These are phyloP conservation scores for Polyporus tsugae DNA, from an alignment of 1,284 basidiomycete species.

Conservation along the genomic window DNA sequence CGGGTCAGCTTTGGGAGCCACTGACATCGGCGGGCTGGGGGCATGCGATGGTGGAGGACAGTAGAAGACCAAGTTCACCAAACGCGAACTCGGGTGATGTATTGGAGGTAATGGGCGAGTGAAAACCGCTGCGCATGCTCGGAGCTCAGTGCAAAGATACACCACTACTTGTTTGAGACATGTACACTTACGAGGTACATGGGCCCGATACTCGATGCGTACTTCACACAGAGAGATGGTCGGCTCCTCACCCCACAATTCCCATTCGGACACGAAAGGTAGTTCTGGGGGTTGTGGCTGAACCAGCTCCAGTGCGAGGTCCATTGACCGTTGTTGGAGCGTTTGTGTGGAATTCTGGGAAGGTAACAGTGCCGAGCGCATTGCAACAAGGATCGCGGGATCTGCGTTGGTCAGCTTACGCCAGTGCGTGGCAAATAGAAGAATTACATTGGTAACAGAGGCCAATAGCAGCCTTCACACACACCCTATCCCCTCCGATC, in stretches of 20 bases:
- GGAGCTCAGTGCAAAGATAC: slow-evolving; percentile 18
- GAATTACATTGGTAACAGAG: slow-evolving; percentile 66
- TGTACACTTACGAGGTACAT: slow-evolving; percentile 26
- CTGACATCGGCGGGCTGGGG: slow-evolving; percentile 33
- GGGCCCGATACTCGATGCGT: slow-evolving; percentile 53
- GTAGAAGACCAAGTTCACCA: slow-evolving; percentile 58
- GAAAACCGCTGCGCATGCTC: slow-evolving; percentile 45
- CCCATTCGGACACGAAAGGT: slow-evolving; percentile 57
- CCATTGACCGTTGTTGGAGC: slow-evolving; percentile 52
- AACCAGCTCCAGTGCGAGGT: slow-evolving; percentile 52
- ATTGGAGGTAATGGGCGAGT: slow-evolving; percentile 57
- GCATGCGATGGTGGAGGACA: slow-evolving; percentile 44
- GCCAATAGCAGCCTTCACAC: slow-evolving; percentile 69
- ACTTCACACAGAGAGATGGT: slow-evolving; percentile 71
- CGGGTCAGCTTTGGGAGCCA: slow-evolving; percentile 28
- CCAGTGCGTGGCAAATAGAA: not conserved
- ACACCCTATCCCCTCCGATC: slow-evolving; percentile 55
- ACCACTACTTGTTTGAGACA: slow-evolving; percentile 45
- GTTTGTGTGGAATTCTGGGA: slow-evolving; percentile 32
- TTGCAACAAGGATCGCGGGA: slow-evolving; percentile 68
- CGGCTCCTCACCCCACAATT: slow-evolving; percentile 67
- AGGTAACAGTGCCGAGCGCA: slow-evolving; percentile 52
- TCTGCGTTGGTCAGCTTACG: slow-evolving; percentile 49
- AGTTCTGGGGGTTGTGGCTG: slow-evolving; percentile 39
- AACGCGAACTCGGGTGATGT: slow-evolving; percentile 44